Conservation (phyloP, 2,329 filamentous ascomycete genomes). For the Aspergillus cejpii region DNA sequence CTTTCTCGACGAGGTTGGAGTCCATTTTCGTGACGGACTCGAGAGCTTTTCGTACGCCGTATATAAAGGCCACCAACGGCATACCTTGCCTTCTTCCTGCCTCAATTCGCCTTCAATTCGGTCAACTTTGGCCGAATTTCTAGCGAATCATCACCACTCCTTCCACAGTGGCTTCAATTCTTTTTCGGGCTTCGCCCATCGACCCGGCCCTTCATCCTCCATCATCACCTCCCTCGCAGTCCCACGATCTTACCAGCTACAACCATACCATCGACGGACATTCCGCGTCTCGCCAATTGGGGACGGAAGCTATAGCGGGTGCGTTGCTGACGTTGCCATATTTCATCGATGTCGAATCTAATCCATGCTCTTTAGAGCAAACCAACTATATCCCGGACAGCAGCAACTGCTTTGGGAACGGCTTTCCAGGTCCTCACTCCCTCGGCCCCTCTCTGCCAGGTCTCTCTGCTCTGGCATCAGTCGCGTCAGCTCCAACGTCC, state of each 20-base stretch:
- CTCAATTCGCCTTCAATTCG: constrained; percentile 22
- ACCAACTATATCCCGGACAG: constrained; percentile 19
- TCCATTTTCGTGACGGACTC: constrained; percentile 11
- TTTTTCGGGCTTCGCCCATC: constrained; percentile 55
- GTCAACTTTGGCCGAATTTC: constrained; percentile 30
- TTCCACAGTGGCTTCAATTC: constrained; percentile 54
- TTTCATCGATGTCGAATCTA: constrained; percentile 34
- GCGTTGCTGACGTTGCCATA: constrained; percentile 50
- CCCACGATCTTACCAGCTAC: constrained; percentile 31
- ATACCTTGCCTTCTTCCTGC: constrained; percentile 3
- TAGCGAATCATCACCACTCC: constrained; percentile 42
- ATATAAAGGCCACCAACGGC: constrained; percentile 1
- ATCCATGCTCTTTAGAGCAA: constrained; percentile 28
- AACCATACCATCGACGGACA: constrained; percentile 43
- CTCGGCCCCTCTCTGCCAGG: constrained; percentile 47
- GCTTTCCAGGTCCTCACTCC: constrained; percentile 27
- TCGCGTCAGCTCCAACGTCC: constrained; percentile 48
- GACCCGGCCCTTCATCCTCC: constrained; percentile 43
- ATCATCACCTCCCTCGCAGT: constrained; percentile 40
- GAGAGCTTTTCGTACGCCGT: constrained; percentile 4
- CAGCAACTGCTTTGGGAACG: constrained; percentile 21
- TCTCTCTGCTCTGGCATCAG: constrained; percentile 54
- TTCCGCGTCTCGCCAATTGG: constrained; percentile 43
- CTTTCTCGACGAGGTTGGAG: constrained; percentile 22
- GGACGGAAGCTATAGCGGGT: constrained; percentile 39